phyloP scores from a whole-genome alignment of 495 filamentous ascomycete species.

The Beverwykella pulmonaria region DNA sequence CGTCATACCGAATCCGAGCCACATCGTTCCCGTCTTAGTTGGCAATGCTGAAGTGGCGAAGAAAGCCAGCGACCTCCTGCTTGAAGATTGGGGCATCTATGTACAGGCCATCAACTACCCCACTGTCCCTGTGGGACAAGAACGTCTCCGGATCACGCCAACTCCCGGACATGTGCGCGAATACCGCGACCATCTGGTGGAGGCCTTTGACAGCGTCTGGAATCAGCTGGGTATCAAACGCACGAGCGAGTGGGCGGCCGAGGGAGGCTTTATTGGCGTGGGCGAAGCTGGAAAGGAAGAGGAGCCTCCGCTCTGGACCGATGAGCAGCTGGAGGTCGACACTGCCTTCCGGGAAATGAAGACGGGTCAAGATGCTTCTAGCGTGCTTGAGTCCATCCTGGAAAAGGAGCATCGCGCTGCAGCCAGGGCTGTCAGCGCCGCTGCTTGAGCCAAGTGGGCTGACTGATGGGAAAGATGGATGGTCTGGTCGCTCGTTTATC shows the following conservation, averaged over 20 bases:
- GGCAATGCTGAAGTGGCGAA: conserved; percentile 94
- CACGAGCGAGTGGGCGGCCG: conserved; percentile 83
- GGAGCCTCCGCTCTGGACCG: conserved; percentile 77
- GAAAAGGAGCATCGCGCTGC: conserved; percentile 50
- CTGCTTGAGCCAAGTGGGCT: conserved; percentile 44
- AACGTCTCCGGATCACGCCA: conserved; percentile 91
- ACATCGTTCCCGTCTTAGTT: conserved; percentile 93
- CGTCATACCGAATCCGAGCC: conserved; percentile 96
- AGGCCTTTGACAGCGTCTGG: conserved; percentile 86
- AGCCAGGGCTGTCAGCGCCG: conserved; percentile 46
- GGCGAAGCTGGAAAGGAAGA: conserved; percentile 65
- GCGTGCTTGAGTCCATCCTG: conserved; percentile 48
- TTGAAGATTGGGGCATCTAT: conserved; percentile 88
- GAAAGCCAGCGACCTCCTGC: conserved; percentile 81
- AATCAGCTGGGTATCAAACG: conserved; percentile 83
- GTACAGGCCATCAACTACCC: conserved; percentile 99
- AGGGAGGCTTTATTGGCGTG: conserved; percentile 93
- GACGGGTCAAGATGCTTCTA: conserved; percentile 46
- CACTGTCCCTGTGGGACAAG: conserved; percentile 93
- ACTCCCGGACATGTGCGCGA: conserved; percentile 87
- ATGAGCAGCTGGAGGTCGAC: conserved; percentile 76
- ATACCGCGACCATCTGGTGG: conserved; percentile 81
- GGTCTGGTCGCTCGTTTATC: conserved; percentile 26
- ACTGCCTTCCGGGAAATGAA: conserved; percentile 56
- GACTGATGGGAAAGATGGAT: not conserved